These are phyloP conservation scores for Monosporozyma yasuniensis DNA, from an alignment of 805 yeast genomes.

Conservation along the genomic window DNA sequence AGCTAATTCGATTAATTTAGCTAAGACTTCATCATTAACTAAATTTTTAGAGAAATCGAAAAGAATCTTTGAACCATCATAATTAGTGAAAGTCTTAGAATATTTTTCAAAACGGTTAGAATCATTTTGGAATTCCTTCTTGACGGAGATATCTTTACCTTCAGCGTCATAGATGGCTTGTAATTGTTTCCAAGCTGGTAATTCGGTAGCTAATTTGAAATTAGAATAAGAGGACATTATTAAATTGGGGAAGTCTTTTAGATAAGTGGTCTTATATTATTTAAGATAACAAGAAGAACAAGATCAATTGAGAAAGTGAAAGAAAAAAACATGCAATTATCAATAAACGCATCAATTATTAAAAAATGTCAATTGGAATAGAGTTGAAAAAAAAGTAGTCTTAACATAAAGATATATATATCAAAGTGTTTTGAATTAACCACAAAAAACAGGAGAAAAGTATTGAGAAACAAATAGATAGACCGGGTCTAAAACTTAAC, in stretches of 20 bases:
- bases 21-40: slow-evolving; percentile 73
- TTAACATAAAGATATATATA: too few relatives aligned
- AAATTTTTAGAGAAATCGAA: slow-evolving; percentile 95
- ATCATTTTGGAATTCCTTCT: slow-evolving; percentile 70
- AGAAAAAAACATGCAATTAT: too few relatives aligned
- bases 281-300: too few relatives aligned
- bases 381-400: too few relatives aligned
- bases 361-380: too few relatives aligned
- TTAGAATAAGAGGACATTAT: slow-evolving; percentile 28
- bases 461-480: too few relatives aligned
- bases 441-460: too few relatives aligned
- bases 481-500: too few relatives aligned
- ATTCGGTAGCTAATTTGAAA: slow-evolving; percentile 57
- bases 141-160: slow-evolving; percentile 65
- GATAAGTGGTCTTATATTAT: too few relatives aligned
- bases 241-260: too few relatives aligned
- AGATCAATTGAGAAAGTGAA: neutral
- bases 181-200: slow-evolving; percentile 78
- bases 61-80: slow-evolving; percentile 77
- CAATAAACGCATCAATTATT: too few relatives aligned
- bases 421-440: too few relatives aligned
- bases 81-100: slow-evolving; percentile 72
- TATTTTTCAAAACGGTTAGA: slow-evolving; percentile 65
- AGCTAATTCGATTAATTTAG: slow-evolving; percentile 66
- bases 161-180: slow-evolving; percentile 58